These are phyloP conservation scores for Penicillium sp. DNA, from an alignment of 2,329 filamentous ascomycete species.

Conservation along the genomic window DNA sequence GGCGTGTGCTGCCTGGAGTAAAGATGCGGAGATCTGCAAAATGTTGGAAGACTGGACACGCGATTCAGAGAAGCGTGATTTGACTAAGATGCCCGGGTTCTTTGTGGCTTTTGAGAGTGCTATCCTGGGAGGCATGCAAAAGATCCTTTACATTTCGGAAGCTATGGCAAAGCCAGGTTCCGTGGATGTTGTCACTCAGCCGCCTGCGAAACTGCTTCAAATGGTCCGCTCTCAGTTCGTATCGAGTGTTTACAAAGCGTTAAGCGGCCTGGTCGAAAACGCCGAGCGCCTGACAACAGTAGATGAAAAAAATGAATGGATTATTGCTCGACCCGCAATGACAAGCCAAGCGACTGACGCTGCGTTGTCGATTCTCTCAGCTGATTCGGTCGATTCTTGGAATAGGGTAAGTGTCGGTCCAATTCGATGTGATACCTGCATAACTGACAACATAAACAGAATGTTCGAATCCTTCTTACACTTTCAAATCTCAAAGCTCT, in stretches of 20 bases:
- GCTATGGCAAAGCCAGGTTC: constrained; percentile 72
- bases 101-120: constrained; percentile 84
- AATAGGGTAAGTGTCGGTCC: constrained; percentile 49
- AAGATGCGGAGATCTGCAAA: constrained; percentile 89
- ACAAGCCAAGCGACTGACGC: constrained; percentile 33
- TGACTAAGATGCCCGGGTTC: constrained; percentile 85
- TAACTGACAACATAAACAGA: constrained; percentile 53
- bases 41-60: constrained; percentile 92
- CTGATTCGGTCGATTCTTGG: constrained; percentile 53
- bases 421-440: not conserved
- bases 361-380: constrained; percentile 44
- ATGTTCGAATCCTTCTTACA: constrained; percentile 89
- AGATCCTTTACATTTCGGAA: constrained; percentile 89
- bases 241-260: constrained; percentile 85
- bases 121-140: constrained; percentile 83
- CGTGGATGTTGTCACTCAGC: constrained; percentile 77
- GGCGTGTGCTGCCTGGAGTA: constrained; percentile 87
- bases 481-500: constrained; percentile 87
- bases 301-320: constrained; percentile 56
- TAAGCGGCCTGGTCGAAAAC: constrained; percentile 96
- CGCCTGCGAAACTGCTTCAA: constrained; percentile 81
- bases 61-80: constrained; percentile 74
- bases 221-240: constrained; percentile 92
- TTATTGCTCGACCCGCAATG: constrained; percentile 46
- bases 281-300: constrained; percentile 73